Percentiles rank a stretch among this genome's conserved stretches.
Conservation (phyloP, 2,329 filamentous ascomycete genomes). For the Bipolaris sorokiniana region DNA sequence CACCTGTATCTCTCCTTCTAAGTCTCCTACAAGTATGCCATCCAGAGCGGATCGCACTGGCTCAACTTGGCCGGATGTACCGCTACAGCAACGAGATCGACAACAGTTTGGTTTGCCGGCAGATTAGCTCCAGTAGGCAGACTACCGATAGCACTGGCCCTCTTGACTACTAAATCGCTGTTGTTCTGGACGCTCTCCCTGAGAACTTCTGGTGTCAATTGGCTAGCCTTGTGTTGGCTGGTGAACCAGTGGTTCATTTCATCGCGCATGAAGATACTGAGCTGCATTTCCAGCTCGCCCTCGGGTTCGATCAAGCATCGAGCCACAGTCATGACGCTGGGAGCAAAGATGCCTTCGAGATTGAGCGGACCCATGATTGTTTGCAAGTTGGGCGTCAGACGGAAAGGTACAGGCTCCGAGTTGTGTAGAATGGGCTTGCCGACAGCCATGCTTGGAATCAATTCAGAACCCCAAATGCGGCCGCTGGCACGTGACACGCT, state of each 20-base stretch:
- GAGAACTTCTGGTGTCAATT: conserved; percentile 67
- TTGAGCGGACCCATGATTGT: conserved; percentile 94
- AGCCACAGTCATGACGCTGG: conserved; percentile 93
- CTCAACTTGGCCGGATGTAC: conserved; percentile 90
- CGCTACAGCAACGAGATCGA: conserved; percentile 90
- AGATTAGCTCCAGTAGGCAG: conserved; percentile 74
- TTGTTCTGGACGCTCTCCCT: conserved; percentile 83
- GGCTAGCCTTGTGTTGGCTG: conserved; percentile 68
- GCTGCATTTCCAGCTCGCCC: conserved; percentile 86
- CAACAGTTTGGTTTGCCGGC: conserved; percentile 95
- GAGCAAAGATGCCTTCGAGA: conserved; percentile 95
- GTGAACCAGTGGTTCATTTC: conserved; percentile 99
- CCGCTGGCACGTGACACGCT: conserved; percentile 83
- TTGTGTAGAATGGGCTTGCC: conserved; percentile 92
- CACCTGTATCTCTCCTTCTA: background rate
- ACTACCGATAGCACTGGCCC: conserved; percentile 83
- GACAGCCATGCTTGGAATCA: conserved; percentile 86
- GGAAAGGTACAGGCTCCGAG: conserved; percentile 94
- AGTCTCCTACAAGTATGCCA: conserved; percentile 78
- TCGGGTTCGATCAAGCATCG: conserved; percentile 86
- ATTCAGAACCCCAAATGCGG: conserved; percentile 94
- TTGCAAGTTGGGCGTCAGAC: conserved; percentile 94
- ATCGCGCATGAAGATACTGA: conserved; percentile 93
- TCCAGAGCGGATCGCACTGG: conserved; percentile 92
- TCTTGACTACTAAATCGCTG: conserved; percentile 88